phyloP scores from a whole-genome alignment of 2,329 filamentous ascomycete species.

The Colletotrichum sp. region DNA sequence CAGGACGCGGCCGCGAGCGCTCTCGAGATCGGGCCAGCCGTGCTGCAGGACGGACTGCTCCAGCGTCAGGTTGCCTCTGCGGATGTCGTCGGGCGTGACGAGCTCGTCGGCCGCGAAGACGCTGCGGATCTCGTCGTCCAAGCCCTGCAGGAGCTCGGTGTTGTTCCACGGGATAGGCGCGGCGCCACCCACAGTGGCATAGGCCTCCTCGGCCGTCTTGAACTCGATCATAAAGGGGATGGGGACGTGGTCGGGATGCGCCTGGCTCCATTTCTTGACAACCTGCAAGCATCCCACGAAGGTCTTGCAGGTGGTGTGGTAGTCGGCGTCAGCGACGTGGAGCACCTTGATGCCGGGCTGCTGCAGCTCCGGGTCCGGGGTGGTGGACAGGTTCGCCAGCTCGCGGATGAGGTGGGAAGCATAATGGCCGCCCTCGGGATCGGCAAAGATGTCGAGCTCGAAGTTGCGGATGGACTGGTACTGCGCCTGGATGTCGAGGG shows the following conservation, averaged over 20 bases:
- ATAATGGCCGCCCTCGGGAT: conserved; percentile 52
- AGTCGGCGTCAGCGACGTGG: conserved; percentile 55
- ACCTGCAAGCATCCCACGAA: conserved; percentile 47
- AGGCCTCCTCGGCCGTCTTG: conserved; percentile 38
- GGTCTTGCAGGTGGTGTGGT: conserved; percentile 50
- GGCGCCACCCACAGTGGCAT: conserved; percentile 33
- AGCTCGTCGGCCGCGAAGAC: conserved; percentile 45
- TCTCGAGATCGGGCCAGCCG: conserved; percentile 53
- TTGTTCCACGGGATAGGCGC: conserved; percentile 49
- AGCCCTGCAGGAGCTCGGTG: conserved; percentile 40
- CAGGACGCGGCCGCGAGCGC: conserved; percentile 48
- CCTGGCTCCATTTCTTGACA: conserved; percentile 49
- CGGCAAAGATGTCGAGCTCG: conserved; percentile 55
- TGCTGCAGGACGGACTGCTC: conserved; percentile 48
- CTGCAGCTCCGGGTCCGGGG: conserved; percentile 41
- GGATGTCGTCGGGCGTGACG: conserved; percentile 52
- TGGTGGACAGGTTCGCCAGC: conserved; percentile 40
- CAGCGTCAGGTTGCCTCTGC: conserved; percentile 43
- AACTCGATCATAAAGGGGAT: conserved; percentile 56
- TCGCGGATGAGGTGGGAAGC: conserved; percentile 47
- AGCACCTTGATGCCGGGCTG: conserved; percentile 53
- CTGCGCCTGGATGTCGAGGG: conserved; percentile 46
- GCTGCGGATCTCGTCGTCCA: conserved; percentile 52
- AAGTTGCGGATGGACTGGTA: conserved; percentile 51
- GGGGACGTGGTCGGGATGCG: conserved; percentile 47